phyloP scores from a whole-genome alignment of 1,284 basidiomycete species.

The Phaffia rhodozyma region DNA sequence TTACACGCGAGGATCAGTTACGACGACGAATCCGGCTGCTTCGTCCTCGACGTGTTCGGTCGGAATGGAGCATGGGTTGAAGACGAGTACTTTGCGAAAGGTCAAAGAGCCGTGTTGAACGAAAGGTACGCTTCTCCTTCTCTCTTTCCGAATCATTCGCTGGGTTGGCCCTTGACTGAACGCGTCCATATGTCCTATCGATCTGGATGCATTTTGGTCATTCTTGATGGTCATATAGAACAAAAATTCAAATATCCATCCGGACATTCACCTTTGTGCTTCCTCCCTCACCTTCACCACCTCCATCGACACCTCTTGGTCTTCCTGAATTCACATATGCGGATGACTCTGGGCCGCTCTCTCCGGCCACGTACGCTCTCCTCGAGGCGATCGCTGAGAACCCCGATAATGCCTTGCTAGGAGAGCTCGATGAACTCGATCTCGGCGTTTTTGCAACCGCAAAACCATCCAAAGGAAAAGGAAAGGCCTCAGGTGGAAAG shows the following conservation, averaged over 20 bases:
- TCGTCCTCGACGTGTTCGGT: slow-evolving; percentile 81
- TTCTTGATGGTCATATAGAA: slow-evolving; percentile 42
- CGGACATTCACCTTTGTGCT: slow-evolving; percentile 94
- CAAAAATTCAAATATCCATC: slow-evolving; percentile 96
- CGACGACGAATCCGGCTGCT: slow-evolving; percentile 66
- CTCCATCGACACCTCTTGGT: neutral
- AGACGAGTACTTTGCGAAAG: slow-evolving; percentile 82
- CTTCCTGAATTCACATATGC: neutral
- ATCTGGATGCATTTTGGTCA: neutral
- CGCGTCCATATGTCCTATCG: neutral
- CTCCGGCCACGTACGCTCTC: neutral
- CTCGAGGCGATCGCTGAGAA: neutral
- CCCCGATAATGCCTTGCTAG: neutral
- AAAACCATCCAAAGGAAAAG: no score
- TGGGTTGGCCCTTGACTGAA: no score
- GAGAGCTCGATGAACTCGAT: neutral
- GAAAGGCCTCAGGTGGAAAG: neutral
- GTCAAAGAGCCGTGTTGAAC: slow-evolving; percentile 65
- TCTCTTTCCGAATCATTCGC: neutral
- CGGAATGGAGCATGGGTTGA: slow-evolving; percentile 97
- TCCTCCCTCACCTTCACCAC: slow-evolving; percentile 41
- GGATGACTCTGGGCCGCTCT: neutral
- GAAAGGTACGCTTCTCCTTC: slow-evolving; percentile 53
- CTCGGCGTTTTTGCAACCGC: neutral
- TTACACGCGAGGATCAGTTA: slow-evolving; percentile 93